phyloP scores from a whole-genome alignment of 2,329 filamentous ascomycete genomes.

The Ophiostoma tasmaniense region DNA sequence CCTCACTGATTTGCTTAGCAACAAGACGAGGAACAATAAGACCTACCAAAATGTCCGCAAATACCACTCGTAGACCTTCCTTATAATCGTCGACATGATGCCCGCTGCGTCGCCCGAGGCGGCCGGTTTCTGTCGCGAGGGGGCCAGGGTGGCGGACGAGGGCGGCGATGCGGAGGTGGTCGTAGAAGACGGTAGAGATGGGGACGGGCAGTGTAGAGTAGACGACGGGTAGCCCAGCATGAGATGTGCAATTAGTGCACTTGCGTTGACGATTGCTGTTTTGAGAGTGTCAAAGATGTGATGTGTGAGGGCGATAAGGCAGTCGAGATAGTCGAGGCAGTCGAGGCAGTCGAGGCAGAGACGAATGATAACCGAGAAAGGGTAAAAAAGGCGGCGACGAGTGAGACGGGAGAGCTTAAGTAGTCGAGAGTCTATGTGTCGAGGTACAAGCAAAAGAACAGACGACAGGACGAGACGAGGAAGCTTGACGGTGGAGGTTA shows the following conservation, averaged over 20 bases:
- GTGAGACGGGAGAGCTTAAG: background rate
- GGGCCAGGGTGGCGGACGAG: background rate
- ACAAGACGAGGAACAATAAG: background rate
- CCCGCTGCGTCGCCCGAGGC: slow-evolving; percentile 9
- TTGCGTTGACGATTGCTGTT: background rate
- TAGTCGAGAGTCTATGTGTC: background rate
- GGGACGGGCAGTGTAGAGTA: background rate
- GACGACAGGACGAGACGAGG: background rate
- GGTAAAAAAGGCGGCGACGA: background rate
- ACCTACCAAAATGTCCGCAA: slow-evolving; percentile 91
- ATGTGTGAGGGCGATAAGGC: too few species aligned
- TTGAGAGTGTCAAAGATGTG: too few species aligned
- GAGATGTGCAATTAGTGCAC: background rate
- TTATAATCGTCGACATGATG: slow-evolving; percentile 82
- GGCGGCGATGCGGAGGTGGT: background rate
- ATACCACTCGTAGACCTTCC: slow-evolving; percentile 95
- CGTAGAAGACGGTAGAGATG: background rate
- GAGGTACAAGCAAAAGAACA: background rate
- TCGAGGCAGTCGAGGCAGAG: background rate
- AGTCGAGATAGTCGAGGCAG: too few species aligned
- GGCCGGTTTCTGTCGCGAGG: background rate
- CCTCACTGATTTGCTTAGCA: background rate
- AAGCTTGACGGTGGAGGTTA: background rate
- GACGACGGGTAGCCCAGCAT: background rate
- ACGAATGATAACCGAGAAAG: background rate